Conservation (phyloP, 1,139 yeast genomes). For the Nakaseomyces bracarensis region DNA sequence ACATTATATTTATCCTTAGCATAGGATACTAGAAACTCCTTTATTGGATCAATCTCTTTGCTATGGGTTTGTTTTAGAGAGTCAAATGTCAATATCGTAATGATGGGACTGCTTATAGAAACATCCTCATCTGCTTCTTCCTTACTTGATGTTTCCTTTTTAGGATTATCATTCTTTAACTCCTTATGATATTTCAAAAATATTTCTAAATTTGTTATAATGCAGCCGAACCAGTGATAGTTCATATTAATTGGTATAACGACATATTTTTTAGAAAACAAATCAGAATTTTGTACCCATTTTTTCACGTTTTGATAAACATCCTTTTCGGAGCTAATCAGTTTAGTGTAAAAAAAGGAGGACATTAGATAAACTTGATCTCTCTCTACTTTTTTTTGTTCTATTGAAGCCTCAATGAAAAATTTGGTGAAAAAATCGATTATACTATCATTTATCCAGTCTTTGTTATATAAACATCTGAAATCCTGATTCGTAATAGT, state of each 20-base stretch:
- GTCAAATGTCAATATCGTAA: conserved; percentile 65
- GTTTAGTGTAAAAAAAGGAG: conserved; percentile 73
- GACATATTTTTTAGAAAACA: conserved; percentile 53
- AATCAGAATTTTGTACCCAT: conserved; percentile 70
- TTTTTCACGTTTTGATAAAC: conserved; percentile 59
- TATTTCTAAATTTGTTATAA: conserved; percentile 43
- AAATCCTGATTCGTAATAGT: conserved; percentile 54
- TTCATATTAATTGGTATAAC: conserved; percentile 77
- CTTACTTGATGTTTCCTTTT: conserved; percentile 8
- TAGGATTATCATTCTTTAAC: conserved; percentile 6
- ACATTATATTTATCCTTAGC: conserved; percentile 57
- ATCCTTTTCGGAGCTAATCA: conserved; percentile 37
- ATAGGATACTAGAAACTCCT: conserved; percentile 56
- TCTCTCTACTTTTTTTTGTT: conserved; percentile 12
- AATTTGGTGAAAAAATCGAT: conserved; percentile 64
- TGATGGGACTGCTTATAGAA: conserved; percentile 29
- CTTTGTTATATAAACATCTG: conserved; percentile 56
- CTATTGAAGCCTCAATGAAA: conserved; percentile 40
- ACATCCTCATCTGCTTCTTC: conserved; percentile 12
- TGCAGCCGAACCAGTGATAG: conserved; percentile 83
- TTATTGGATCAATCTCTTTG: conserved; percentile 47
- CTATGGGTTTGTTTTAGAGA: conserved; percentile 59
- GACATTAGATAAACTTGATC: conserved; percentile 58
- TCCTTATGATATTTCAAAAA: conserved; percentile 13
- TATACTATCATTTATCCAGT: conserved; percentile 70